Base-by-base conservation (phyloP, 305 asterid genomes). In the Solanum hybrid region DNA sequence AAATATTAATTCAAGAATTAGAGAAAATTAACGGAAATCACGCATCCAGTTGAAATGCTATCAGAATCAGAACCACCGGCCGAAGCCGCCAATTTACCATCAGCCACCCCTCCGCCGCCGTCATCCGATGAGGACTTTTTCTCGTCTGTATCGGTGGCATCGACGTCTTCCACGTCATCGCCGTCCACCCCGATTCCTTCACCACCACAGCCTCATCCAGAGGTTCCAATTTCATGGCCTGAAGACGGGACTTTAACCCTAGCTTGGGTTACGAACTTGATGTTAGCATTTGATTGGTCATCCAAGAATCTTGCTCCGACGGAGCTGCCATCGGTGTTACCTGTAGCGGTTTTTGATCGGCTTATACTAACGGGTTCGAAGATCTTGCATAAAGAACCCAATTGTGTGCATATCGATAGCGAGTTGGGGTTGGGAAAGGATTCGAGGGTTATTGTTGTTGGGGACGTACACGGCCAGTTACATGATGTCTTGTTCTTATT, bases 401-500 rank as follows among this genome's bases (percentile, higher is more conserved):
- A 96, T 94, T 95, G 96, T 60, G 95, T 96, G 82, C 88, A 73
- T 37, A 93, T 97, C 35, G 97, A 94, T 17, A 94, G 90, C 15
- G 88, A 80, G 36, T 91, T 78, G 17, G 95, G 94, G 29, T 90
- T 94, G 91, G 91, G 89, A 80, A 81, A 93, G 64, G 90, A 86
- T 32, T 93, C 95, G 6, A 90, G 93, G 71, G 98, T 96, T 85
- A 96, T 97, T 60, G 99, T 97, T 7, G 98, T 97, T 7, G 99
- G 99, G 6, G 99, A 97, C 75, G 95, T 96, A 71, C 99, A 97
- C 89, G 99, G 99, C 17, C 99, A 97, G 93, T 85, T 97, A 92
- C 99, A 97, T 78, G 99, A 97, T 91, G 95, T 95, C 10, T 42
- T 97, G 91, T 95, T 94, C 92, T 86, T 97, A 91, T 77, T 97